These are phyloP conservation scores for Populus ilicifolia DNA, from an alignment of 345 rosid species.

Conservation along the genomic window DNA sequence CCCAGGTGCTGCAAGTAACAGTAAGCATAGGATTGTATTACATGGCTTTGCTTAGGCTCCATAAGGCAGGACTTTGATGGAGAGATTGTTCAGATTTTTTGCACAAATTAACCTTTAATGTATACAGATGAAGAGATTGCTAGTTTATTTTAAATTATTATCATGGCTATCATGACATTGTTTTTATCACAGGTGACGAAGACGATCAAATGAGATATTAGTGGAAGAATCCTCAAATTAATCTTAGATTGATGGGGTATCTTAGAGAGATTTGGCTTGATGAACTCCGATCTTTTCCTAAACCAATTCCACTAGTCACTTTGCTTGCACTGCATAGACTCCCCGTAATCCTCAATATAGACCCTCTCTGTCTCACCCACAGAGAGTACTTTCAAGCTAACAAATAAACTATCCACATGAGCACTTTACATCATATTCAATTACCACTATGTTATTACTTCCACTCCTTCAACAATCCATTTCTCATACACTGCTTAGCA, in stretches of 20 bases:
- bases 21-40: background rate
- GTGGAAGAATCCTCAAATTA: background rate
- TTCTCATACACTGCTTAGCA: background rate
- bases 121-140: background rate
- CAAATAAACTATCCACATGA: background rate
- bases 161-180: background rate
- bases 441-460: background rate
- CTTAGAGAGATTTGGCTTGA: background rate
- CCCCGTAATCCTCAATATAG: background rate
- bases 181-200: background rate
- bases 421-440: background rate
- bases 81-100: background rate
- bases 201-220: background rate
- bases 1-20: background rate
- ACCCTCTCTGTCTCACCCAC: background rate
- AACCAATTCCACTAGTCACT: background rate
- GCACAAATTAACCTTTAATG: no score
- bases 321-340: background rate
- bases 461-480: background rate
- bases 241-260: background rate
- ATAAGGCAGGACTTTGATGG: background rate
- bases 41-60: background rate
- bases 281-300: background rate
- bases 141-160: background rate
- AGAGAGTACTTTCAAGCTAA: background rate